Percentiles rank a stretch among this genome's conserved stretches.
Conservation (phyloP, 2,329 filamentous ascomycete species). For the Neoscytalidium dimidiatum region DNA sequence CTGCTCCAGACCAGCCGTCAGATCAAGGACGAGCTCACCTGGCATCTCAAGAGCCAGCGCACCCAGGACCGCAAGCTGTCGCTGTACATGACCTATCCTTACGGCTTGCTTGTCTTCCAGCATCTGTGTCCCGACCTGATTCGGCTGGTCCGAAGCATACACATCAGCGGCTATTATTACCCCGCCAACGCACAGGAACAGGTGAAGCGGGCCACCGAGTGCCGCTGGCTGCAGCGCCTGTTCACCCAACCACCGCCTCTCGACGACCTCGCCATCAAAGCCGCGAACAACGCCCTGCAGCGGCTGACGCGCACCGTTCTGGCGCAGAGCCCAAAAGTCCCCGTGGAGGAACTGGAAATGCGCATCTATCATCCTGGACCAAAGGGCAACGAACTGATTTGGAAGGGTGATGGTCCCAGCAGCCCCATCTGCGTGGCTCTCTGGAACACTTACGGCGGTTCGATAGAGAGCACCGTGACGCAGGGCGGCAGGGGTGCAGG, state of each 20-base stretch:
- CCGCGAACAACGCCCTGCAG: slow-evolving; percentile 31
- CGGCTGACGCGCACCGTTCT: slow-evolving; percentile 33
- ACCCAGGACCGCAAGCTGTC: slow-evolving; percentile 31
- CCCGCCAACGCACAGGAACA: slow-evolving; percentile 19
- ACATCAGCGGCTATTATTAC: slow-evolving; percentile 41
- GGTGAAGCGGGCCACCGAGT: neutral
- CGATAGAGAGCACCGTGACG: slow-evolving; percentile 39
- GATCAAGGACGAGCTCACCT: slow-evolving; percentile 37
- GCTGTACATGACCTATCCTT: slow-evolving; percentile 43
- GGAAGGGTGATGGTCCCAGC: slow-evolving; percentile 32
- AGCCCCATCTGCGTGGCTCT: slow-evolving; percentile 24
- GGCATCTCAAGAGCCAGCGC: slow-evolving; percentile 32
- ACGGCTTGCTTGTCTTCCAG: slow-evolving; percentile 43
- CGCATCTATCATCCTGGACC: slow-evolving; percentile 44
- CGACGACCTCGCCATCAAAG: slow-evolving; percentile 23
- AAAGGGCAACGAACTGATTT: slow-evolving; percentile 39
- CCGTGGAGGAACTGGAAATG: slow-evolving; percentile 37
- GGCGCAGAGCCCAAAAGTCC: slow-evolving; percentile 22
- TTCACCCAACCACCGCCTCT: slow-evolving; percentile 25
- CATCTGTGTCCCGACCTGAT: slow-evolving; percentile 41
- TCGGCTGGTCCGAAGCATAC: slow-evolving; percentile 41
- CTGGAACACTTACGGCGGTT: slow-evolving; percentile 38
- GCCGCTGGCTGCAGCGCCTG: slow-evolving; percentile 1
- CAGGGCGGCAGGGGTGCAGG: slow-evolving; percentile 35
- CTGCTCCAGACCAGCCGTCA: slow-evolving; percentile 35